A percentile compares a stretch with the other conserved stretches of the same genome.
Conservation (phyloP, 164 flowering plant species). For the Aristolochia contorta region DNA sequence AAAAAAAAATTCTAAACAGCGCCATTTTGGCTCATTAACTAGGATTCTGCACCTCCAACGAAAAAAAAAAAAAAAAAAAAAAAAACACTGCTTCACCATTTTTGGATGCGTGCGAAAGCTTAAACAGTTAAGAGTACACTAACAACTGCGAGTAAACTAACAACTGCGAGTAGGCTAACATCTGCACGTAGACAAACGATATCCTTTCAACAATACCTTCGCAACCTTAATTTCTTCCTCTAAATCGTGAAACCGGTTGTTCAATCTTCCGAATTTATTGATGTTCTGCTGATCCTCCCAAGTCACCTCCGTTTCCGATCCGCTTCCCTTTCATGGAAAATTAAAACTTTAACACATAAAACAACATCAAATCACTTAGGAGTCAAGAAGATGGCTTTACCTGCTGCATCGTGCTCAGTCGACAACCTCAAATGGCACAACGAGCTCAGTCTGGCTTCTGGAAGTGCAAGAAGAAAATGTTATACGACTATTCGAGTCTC, state of each 20-base stretch:
- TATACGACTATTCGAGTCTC: too few relatives aligned
- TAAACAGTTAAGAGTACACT: background rate
- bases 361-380: background rate
- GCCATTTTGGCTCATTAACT: too few relatives aligned
- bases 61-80: too few relatives aligned
- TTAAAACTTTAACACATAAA: background rate
- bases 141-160: too few relatives aligned
- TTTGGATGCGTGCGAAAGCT: background rate
- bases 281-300: constrained; percentile 99
- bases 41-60: too few relatives aligned
- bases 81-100: too few relatives aligned
- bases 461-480: too few relatives aligned
- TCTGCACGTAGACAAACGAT: background rate
- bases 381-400: background rate
- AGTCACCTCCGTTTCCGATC: constrained; percentile 74
- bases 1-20: too few relatives aligned
- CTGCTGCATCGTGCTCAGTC: constrained; percentile 18
- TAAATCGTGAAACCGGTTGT: constrained; percentile 86
- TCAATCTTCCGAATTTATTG: constrained; percentile 77
- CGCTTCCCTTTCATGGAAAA: constrained; percentile 30
- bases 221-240: constrained; percentile 75
- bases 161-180: too few relatives aligned
- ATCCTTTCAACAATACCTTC: constrained; percentile 28
- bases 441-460: too few relatives aligned
- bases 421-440: too few relatives aligned